Evolutionary conservation across 352 stramenopile genomes (phyloP), one percentile per base, ranked within the genome.

Genomic region (Peronospora farinosa): DNA sequence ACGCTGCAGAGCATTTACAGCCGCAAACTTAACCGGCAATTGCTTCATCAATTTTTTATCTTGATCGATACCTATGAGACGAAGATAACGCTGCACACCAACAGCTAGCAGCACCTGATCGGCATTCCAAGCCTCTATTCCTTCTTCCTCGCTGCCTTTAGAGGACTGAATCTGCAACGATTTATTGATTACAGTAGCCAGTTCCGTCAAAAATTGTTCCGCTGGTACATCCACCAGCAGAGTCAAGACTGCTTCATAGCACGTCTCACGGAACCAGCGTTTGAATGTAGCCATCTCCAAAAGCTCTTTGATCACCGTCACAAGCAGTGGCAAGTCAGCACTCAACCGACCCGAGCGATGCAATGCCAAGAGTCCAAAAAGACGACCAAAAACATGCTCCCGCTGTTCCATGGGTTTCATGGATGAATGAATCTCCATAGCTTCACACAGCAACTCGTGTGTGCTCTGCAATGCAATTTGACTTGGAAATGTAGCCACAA

Each of bases 351-450:
- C 79, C 7, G 78, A 93, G 45, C 82, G 78, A 38, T 88, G 71
- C 46, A 97, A 46, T 15, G 86, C 83, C 41, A 95, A 67, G 47
- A 95, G 65, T 5, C 86, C 87, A 46, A 96, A 95, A 16, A 96
- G 66, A 13, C 85, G 84, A 13, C 88, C 88, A 55, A 97, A 94
- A 75, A 95, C 84, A 70, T 93, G 78, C 51, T 97, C 88, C 44
- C 88, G 76, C 69, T 97, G 86, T 56, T 97, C 88, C 77, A 93
- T 91, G 48, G 82, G 81, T 58, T 95, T 96, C 80, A 96, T 93
- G 49, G 69, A 82, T 40, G 64, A 69, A 39, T 77, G 75, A 25
- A 90, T 66, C 55, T 93, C 65, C 80, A 94, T 95, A 46, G 83
- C 64, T 4, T 88, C 74, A 19, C 62, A 61, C 42, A 94, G 56